phyloP scores from a whole-genome alignment of 164 flowering plant genomes.

The Malania oleifera region DNA sequence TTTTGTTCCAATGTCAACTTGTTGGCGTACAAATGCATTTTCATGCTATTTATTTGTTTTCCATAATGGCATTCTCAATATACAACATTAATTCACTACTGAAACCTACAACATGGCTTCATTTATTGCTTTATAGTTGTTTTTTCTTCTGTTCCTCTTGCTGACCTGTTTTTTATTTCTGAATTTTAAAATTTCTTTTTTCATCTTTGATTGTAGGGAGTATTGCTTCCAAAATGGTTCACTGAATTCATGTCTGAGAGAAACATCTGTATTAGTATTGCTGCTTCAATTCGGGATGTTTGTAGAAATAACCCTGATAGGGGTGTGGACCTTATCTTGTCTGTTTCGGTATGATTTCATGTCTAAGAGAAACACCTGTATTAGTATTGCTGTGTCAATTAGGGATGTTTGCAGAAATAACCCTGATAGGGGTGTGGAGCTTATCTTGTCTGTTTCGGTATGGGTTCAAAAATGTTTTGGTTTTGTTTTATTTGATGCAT shows the following conservation, averaged over 20 bases:
- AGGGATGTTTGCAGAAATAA: conserved; percentile 79
- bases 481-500: conserved; percentile 7
- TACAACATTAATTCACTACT: not conserved
- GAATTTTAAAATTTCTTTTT: not conserved
- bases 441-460: conserved; percentile 91
- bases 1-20: no score
- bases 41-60: no score
- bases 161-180: not conserved
- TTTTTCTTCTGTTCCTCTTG: conserved; percentile 5
- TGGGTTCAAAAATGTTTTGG: conserved; percentile 10
- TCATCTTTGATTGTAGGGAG: conserved; percentile 35
- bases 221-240: conserved; percentile 57
- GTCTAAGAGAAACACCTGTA: conserved; percentile 41
- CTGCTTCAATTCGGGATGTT: conserved; percentile 82
- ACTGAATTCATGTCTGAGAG: conserved; percentile 38
- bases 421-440: conserved; percentile 97
- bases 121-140: not conserved
- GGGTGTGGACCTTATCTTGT: conserved; percentile 94
- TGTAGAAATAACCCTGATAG: conserved; percentile 86
- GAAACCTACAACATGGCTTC: not conserved
- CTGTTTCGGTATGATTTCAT: conserved; percentile 64
- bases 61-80: not conserved
- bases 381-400: conserved; percentile 83
- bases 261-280: conserved; percentile 61
- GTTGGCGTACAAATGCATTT: no score